Base-by-base conservation (phyloP, 1,139 yeast species). In the Saccharomyces hybrid region DNA sequence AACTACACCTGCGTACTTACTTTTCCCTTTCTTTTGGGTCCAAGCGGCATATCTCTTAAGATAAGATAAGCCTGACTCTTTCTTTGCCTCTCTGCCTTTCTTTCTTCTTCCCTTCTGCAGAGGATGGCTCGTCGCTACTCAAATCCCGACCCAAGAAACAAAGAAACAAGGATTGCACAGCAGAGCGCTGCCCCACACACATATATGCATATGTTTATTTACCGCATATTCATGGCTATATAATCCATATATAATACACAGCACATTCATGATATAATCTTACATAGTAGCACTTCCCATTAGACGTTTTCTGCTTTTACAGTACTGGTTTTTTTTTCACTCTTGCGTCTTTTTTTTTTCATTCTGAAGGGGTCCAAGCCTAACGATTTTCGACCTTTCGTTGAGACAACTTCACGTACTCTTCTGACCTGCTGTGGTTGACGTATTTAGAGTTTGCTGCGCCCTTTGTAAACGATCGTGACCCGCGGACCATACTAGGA, bases 391-490 rank as follows among this genome's bases (percentile, higher is more conserved):
- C 23, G 13, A 38, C 25, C 44, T 16, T 20, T 38, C 44, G 44
- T 38, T 38, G 44, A 16, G 25, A 38, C 23, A 20, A 38, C 26
- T 16, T 23, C 25, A 38, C 44, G 44, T 38, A 38, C 44, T 38
- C n/a, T 38, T 20, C 44, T 38, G 5, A 20, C n/a, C 44, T 38
- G n/a, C 26, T 11, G 44, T 23, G 9, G 25, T 38, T 38, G 44
- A 38, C 44, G 44, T 38, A 38, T 38, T 38, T 38, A 38, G 44
- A 38, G n/a, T 38, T 38, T 38, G 7, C 25, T 38, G 44, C 25
- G 44, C 44, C 44, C 44, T 38, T 16, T 38, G 44, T 38, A 38
- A 38, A 38, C 44, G 44, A 38, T 38, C 44, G 44, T 38, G 44
- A 38, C 44, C 44, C 20, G 44, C 26, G 23, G 16, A 8, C 13